Conservation (phyloP, 768 basidiomycete genomes). For the Lentinula lateritia region DNA sequence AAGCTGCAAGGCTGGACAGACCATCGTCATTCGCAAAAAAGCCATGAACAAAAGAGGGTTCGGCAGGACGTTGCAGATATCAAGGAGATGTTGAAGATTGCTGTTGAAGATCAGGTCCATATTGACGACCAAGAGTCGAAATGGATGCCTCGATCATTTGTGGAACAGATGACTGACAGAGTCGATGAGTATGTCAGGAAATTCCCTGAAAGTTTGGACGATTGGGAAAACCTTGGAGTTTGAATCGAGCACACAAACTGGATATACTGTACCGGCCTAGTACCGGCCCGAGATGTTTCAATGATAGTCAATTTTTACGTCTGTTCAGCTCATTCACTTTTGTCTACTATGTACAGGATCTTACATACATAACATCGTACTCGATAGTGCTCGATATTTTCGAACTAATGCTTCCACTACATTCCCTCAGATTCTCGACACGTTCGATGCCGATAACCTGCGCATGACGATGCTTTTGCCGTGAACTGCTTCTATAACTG, state of each 20-base stretch:
- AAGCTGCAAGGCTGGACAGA: constrained; percentile 27
- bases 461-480: too few species aligned
- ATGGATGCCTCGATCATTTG: constrained; percentile 13
- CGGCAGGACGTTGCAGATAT: constrained; percentile 21
- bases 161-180: neutral
- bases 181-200: constrained; percentile 9
- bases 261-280: too few species aligned
- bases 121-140: neutral
- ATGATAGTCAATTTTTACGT: too few species aligned
- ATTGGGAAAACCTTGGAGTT: constrained; percentile 12
- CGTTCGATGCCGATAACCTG: too few species aligned
- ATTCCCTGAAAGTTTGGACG: neutral
- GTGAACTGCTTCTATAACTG: too few species aligned
- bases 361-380: too few species aligned
- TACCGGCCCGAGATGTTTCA: too few species aligned
- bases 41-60: constrained; percentile 20
- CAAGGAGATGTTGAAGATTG: constrained; percentile 18
- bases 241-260: neutral
- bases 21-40: constrained; percentile 14
- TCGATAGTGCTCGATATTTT: too few species aligned
- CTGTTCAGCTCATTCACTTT: too few species aligned
- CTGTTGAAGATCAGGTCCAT: constrained; percentile 1
- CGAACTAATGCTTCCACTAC: too few species aligned
- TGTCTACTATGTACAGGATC: too few species aligned
- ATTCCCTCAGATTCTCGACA: too few species aligned